Base-by-base conservation (phyloP, 1,139 yeast genomes). In the Candida sanyaensis region DNA sequence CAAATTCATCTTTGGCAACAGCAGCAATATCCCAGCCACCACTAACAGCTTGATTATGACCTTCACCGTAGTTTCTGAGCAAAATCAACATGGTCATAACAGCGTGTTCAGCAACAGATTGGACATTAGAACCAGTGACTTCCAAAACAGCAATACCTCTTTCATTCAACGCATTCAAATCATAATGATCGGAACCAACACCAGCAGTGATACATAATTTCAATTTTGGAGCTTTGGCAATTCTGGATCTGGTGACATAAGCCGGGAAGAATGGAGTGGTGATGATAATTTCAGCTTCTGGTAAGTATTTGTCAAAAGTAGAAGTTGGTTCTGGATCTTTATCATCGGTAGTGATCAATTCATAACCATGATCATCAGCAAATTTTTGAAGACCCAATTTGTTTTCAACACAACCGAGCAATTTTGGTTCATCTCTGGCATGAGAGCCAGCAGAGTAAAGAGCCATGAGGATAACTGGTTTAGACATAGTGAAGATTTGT, bases 191-290 rank as follows among this genome's bases (percentile, higher is more conserved):
- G 9, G 28, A 26, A 26, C 28, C 28, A 26, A 26, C 28, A 26
- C 28, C 28, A 26, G 28, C 28, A 26, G 28, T 26, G 28, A 26
- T 26, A 26, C 28, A 26, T 8, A 26, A 26, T 26, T 26, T 26
- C 28, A 26, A 26, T 6, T 87, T 86, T 62, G 84, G 84, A 43
- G 95, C 93, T 62, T 81, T 80, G 45, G 69, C 83, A 55, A 88
- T 76, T 59, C 95, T 76, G 58, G 82, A 85, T 50, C 73, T 73
- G 46, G 85, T 81, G 61, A 88, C 74, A 67, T 88, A 88, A 31
- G 86, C 95, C 6, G 96, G 95, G 71, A 80, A 89, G 76, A 88
- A 88, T 3, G 96, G 95, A 26, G 93, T 86, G 45, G 93, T 83
- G 67, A 88, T 87, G 60, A 88, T 79, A 47, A 88, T 72, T 58